phyloP scores from a whole-genome alignment of 2,329 filamentous ascomycete species.

The Penicillium sp. region DNA sequence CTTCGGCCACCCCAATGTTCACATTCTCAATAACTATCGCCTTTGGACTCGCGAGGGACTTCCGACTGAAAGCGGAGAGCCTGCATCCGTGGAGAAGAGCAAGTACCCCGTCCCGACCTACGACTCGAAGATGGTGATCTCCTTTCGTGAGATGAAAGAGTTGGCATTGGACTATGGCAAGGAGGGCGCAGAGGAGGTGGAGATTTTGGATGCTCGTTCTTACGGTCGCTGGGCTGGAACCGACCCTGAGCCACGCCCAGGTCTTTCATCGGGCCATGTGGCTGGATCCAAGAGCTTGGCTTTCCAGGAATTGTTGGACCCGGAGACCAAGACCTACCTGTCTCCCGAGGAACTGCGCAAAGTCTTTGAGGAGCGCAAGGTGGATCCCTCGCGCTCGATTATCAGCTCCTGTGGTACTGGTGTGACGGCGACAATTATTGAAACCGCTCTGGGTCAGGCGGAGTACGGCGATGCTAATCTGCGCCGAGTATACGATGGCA shows the following conservation, averaged over 20 bases:
- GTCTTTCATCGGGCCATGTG: slow-evolving; percentile 86
- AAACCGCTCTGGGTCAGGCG: slow-evolving; percentile 80
- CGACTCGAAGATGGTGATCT: slow-evolving; percentile 66
- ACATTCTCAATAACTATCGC: slow-evolving; percentile 93
- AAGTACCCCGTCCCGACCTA: slow-evolving; percentile 57
- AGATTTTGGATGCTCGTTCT: slow-evolving; percentile 85
- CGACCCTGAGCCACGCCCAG: slow-evolving; percentile 82
- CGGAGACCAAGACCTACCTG: slow-evolving; percentile 77
- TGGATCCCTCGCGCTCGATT: slow-evolving; percentile 78
- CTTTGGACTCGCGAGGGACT: slow-evolving; percentile 85
- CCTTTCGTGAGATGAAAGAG: slow-evolving; percentile 79
- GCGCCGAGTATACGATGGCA: slow-evolving; percentile 86
- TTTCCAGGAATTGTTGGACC: slow-evolving; percentile 76
- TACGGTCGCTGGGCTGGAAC: slow-evolving; percentile 77
- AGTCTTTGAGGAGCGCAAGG: slow-evolving; percentile 75
- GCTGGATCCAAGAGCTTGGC: slow-evolving; percentile 84
- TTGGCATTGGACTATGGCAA: slow-evolving; percentile 75
- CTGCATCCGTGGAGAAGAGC: slow-evolving; percentile 40
- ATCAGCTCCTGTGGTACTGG: slow-evolving; percentile 90
- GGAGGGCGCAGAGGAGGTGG: slow-evolving; percentile 78
- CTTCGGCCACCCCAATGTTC: slow-evolving; percentile 86
- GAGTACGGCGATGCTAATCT: slow-evolving; percentile 68
- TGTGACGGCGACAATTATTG: slow-evolving; percentile 88
- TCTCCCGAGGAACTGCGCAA: slow-evolving; percentile 69
- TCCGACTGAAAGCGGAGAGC: slow-evolving; percentile 73